These are phyloP conservation scores for Claviceps lovelessii DNA, from an alignment of 2,329 filamentous ascomycete genomes.

Conservation along the genomic window DNA sequence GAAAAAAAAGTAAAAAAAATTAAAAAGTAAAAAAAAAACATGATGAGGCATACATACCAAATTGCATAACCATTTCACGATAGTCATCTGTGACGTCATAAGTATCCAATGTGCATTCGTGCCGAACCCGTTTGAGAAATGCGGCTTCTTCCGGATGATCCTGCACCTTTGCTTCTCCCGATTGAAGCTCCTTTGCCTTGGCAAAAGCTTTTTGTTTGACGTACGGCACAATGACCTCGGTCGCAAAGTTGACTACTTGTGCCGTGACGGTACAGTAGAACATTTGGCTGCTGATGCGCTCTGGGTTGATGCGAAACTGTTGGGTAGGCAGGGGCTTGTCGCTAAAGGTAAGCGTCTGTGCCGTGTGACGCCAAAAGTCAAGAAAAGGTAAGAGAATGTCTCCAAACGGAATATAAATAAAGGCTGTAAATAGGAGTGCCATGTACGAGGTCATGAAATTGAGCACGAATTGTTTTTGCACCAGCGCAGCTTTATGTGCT, in stretches of 20 bases:
- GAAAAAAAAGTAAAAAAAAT: too few species aligned
- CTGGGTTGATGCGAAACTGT: slow-evolving; percentile 69
- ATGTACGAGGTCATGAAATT: slow-evolving; percentile 96
- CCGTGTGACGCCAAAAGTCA: slow-evolving; percentile 62
- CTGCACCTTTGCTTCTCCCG: slow-evolving; percentile 37
- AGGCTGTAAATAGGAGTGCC: slow-evolving; percentile 80
- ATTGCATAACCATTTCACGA: slow-evolving; percentile 83
- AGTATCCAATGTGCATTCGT: slow-evolving; percentile 64
- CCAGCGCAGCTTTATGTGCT: slow-evolving; percentile 70
- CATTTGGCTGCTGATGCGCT: slow-evolving; percentile 74
- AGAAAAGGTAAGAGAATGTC: slow-evolving; percentile 72
- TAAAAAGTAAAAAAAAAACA: too few species aligned
- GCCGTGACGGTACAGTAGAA: slow-evolving; percentile 94
- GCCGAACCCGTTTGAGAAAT: slow-evolving; percentile 68
- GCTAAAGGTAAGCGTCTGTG: slow-evolving; percentile 60
- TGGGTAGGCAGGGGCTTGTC: slow-evolving; percentile 53
- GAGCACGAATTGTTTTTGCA: slow-evolving; percentile 86
- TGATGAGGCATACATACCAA: slow-evolving; percentile 29
- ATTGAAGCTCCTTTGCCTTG: slow-evolving; percentile 65
- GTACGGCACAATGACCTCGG: slow-evolving; percentile 76
- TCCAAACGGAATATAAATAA: slow-evolving; percentile 88
- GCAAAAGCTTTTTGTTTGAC: slow-evolving; percentile 63
- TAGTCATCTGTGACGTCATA: slow-evolving; percentile 90
- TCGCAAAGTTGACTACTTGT: slow-evolving; percentile 72
- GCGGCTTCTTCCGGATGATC: slow-evolving; percentile 65